Evolutionary conservation across 2,329 filamentous ascomycete species (phyloP), one percentile per base, ranked within the genome.

Genomic region (Pestalotiopsis sp.): DNA sequence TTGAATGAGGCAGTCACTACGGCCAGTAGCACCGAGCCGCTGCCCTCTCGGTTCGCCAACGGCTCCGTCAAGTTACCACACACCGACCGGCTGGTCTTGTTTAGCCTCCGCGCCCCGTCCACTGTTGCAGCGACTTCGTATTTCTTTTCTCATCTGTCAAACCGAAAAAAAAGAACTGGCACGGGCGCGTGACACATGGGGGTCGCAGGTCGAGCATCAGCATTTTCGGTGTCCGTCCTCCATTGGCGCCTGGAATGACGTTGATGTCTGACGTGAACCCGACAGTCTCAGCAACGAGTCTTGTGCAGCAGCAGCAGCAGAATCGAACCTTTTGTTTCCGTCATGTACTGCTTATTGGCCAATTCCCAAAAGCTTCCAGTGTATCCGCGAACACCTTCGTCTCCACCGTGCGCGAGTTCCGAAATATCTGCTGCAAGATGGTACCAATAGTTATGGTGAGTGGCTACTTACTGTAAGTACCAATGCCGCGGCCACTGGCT

Each of bases 311-410:
- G 17, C 45, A 52, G 17, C 45, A 52, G 45, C 14, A 52, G 45
- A n/a, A 52, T 9, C 41, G 4, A 65, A 45, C 38, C n/a, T 65
- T 65, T 27, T 38, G n/a, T 62, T 36, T 65, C 25, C 20, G 39
- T 39, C n/a, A 45, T 23, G 20, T 38, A 49, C 36, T 25, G 23
- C 39, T 52, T 23, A 65, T 65, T 65, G 62, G 62, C 62, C 41
- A 65, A 52, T 45, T 31, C 62, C 4, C 57, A 27, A 60, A 23
- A 36, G 36, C 62, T 62, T 14, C 38, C 36, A 36, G 62, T 9
- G 39, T 20, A n/a, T 17, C n/a, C 27, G 14, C 27, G 39, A 62
- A 39, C 31, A 62, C 13, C 59, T 59, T 36, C 57, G 23, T 36
- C 60, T 65, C 41, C 39, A 49, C 38, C 36, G 59, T 17, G 14